Evolutionary conservation across 2,329 filamentous ascomycete species (phyloP).

Genomic region (Fusarium sp.): DNA sequence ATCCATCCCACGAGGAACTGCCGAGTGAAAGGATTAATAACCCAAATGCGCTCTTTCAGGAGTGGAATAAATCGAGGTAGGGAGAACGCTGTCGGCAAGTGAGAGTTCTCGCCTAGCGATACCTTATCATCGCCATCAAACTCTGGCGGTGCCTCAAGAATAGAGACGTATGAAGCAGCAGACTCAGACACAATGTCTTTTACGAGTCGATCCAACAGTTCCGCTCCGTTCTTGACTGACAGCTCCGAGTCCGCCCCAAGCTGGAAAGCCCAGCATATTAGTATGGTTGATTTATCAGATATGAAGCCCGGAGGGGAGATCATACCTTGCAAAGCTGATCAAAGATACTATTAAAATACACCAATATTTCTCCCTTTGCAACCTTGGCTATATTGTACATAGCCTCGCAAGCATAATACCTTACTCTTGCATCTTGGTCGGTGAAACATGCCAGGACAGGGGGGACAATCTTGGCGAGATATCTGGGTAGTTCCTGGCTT

Average conservation of each 20-base stretch:
- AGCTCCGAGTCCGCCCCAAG: conserved; percentile 95
- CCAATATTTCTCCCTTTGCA: conserved; percentile 94
- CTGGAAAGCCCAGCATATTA: conserved; percentile 55
- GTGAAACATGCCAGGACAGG: conserved; percentile 97
- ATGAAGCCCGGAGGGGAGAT: background rate
- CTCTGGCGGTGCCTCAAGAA: conserved; percentile 71
- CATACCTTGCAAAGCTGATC: conserved; percentile 93
- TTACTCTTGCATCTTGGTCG: conserved; percentile 95
- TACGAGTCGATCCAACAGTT: conserved; percentile 91
- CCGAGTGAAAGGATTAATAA: conserved; percentile 92
- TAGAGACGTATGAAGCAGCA: conserved; percentile 91
- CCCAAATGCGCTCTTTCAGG: conserved; percentile 91
- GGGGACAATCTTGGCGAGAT: conserved; percentile 92
- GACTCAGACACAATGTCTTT: conserved; percentile 98
- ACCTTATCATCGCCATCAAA: conserved; percentile 56
- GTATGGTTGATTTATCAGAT: background rate
- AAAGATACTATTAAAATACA: conserved; percentile 99
- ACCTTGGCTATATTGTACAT: conserved; percentile 99
- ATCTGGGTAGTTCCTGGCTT: conserved; percentile 83
- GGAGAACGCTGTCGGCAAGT: conserved; percentile 87
- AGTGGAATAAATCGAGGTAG: conserved; percentile 90
- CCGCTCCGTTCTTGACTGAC: conserved; percentile 97
- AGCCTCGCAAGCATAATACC: conserved; percentile 98
- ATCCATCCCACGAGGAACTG: conserved; percentile 98
- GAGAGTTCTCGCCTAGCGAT: conserved; percentile 57